These are phyloP conservation scores for Aphanomyces euteiches DNA, from an alignment of 352 stramenopile genomes.

Conservation along the genomic window DNA sequence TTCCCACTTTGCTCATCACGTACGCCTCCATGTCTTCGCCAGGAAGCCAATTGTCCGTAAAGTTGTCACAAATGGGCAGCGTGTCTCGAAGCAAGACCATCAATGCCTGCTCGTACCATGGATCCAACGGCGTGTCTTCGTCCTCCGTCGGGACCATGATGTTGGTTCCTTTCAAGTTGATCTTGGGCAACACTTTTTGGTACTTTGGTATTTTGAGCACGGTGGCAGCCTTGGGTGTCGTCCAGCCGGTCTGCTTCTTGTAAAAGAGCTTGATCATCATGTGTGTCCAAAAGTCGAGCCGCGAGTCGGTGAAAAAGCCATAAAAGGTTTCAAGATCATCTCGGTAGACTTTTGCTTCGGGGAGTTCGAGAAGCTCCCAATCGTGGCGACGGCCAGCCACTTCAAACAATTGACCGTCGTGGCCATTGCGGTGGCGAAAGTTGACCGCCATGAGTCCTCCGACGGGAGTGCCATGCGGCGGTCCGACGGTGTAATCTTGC, in stretches of 20 bases:
- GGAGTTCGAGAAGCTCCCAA: conserved; percentile 18
- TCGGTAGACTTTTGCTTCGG: conserved; percentile 20
- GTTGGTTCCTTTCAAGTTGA: background rate
- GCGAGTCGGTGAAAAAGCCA: conserved; percentile 24
- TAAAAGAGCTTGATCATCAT: conserved; percentile 23
- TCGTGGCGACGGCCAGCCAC: conserved; percentile 9
- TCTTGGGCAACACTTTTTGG: conserved; percentile 24
- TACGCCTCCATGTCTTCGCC: conserved; percentile 29
- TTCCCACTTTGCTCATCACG: conserved; percentile 24
- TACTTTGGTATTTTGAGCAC: conserved; percentile 16
- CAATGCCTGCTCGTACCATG: background rate
- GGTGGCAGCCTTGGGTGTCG: background rate
- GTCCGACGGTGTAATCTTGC: conserved; percentile 19
- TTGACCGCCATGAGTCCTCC: conserved; percentile 22
- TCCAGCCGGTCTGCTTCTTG: conserved; percentile 18
- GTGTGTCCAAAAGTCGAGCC: conserved; percentile 22
- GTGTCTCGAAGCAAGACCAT: conserved; percentile 18
- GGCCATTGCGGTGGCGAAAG: conserved; percentile 8
- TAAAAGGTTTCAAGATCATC: conserved; percentile 13
- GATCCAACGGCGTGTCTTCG: conserved; percentile 20
- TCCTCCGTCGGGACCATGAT: conserved; percentile 22
- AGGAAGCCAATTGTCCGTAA: conserved; percentile 13
- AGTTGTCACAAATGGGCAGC: conserved; percentile 22
- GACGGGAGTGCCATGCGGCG: background rate
- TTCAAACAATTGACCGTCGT: background rate